Evolutionary conservation across 2,329 filamentous ascomycete genomes (phyloP), one percentile per base, ranked within the genome.

Genomic region (Pestalotiopsis sp.): DNA sequence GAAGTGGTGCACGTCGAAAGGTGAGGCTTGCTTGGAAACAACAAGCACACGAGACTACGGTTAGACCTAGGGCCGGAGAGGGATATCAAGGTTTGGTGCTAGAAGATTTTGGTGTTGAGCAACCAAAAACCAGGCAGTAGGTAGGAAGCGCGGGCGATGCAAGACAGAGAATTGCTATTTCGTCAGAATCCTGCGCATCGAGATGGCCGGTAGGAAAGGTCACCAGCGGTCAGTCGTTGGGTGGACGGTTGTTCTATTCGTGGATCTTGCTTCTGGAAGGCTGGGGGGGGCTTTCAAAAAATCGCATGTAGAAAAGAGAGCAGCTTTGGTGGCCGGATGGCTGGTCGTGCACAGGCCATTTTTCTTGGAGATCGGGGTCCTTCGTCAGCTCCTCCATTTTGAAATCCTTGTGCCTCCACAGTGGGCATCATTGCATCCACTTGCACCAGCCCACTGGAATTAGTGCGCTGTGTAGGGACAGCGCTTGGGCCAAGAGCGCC

Each of bases 331-430:
- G 58, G 27, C 59, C 13, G 59, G 31, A 61, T 61, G 59, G 59
- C 59, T 61, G 59, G 59, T 61, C 25, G 59, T 36, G 59, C 59
- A 61, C 59, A 36, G 59, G 59, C 59, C 59, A 61, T 17, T 61
- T 40, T 38, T 20, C 59, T 31, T 59, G 45, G 45, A 52, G 45
- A 27, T 59, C 57, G 57, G 57, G 57, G 57, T 59, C 57, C 57
- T 59, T 59, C 57, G 57, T 59, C 57, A 59, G 57, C 57, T 59
- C 57, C 57, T 59, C 57, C 57, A 52, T 52, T 52, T 52, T 52
- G 45, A 52, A 52, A 52, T 52, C 45, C 45, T 52, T 52, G 45
- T 52, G 45, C 45, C 45, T 52, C 45, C 45, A 52, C 45, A 52
- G 45, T 52, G 45, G 45, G 45, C 45, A 52, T 52, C 45, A 52